Conservation (phyloP, 148 eudicot genomes). For the Rhododendron kiyosumense region DNA sequence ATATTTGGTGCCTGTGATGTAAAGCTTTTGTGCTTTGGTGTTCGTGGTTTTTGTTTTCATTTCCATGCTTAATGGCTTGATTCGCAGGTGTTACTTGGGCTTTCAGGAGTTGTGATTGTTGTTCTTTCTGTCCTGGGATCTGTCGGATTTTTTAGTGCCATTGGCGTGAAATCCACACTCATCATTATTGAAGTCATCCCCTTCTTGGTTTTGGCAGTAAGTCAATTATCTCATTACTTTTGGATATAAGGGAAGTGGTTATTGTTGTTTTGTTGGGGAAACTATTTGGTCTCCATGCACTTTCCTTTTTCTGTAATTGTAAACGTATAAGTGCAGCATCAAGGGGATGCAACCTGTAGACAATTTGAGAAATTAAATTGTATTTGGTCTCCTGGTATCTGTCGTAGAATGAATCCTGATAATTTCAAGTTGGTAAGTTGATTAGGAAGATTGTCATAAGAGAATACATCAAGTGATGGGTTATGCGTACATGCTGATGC, state of each 20-base stretch:
- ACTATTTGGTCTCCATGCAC: not conserved
- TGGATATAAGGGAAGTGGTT: not conserved
- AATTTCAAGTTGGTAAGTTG: not conserved
- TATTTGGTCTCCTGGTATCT: not conserved
- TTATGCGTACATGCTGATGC: not conserved
- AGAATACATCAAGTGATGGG: not conserved
- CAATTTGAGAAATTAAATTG: not conserved
- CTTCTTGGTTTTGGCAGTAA: constrained; percentile 95
- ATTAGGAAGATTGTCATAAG: not conserved
- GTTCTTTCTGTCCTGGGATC: constrained; percentile 96
- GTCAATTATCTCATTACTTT: constrained; percentile 18
- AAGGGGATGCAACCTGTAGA: not conserved
- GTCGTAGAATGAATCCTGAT: not conserved
- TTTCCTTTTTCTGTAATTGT: not conserved
- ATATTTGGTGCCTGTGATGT: not conserved
- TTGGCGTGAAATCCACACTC: constrained; percentile 97
- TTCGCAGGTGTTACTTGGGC: constrained; percentile 81
- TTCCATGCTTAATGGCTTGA: constrained; percentile 3
- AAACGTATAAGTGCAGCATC: not conserved
- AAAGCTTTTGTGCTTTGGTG: not conserved
- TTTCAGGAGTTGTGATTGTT: constrained; percentile 87
- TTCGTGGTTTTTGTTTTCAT: not conserved
- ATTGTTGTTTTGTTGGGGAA: not conserved
- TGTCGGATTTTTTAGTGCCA: constrained; percentile 93
- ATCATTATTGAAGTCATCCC: constrained; percentile 99